phyloP scores from a whole-genome alignment of 176 grass and related monocot genomes.

The Oryza australiensis region DNA sequence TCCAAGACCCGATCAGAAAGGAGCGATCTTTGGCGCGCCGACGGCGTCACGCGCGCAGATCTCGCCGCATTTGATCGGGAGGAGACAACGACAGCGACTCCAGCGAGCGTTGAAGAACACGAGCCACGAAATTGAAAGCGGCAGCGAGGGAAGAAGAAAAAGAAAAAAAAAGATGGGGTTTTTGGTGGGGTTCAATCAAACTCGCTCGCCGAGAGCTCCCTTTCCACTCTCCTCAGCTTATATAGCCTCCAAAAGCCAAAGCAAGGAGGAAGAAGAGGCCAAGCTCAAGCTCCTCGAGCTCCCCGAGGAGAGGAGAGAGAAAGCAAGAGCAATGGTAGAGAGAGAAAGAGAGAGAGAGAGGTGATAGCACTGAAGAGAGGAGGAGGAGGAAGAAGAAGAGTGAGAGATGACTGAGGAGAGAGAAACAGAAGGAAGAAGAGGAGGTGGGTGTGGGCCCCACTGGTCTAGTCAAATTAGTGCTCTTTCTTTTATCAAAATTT shows the following conservation, averaged over 20 bases:
- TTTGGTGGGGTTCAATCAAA: slow-evolving; percentile 41
- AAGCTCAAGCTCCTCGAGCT: not conserved
- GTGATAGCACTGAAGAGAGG: slow-evolving; percentile 35
- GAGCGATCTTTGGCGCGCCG: not conserved
- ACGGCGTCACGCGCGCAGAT: slow-evolving; percentile 48
- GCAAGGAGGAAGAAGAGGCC: not conserved
- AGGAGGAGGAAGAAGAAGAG: slow-evolving; percentile 2
- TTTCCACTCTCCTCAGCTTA: slow-evolving; percentile 36
- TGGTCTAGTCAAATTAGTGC: slow-evolving; percentile 49
- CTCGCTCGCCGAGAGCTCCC: slow-evolving; percentile 25
- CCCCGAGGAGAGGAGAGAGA: slow-evolving; percentile 50
- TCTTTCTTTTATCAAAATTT: slow-evolving; percentile 23
- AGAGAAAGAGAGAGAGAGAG: slow-evolving; percentile 28
- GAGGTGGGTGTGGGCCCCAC: not conserved
- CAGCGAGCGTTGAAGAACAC: not conserved
- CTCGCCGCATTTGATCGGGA: slow-evolving; percentile 44
- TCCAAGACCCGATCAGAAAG: not conserved
- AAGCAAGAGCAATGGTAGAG: slow-evolving; percentile 3
- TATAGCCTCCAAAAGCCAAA: slow-evolving; percentile 42
- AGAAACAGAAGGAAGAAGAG: too few species aligned
- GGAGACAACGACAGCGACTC: not conserved
- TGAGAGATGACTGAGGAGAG: slow-evolving; percentile 25
- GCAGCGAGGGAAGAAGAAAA: slow-evolving; percentile 13
- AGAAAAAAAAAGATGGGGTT: slow-evolving; percentile 19
- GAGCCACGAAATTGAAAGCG: slow-evolving; percentile 5